These are phyloP conservation scores for Xylaria arbuscula DNA, from an alignment of 2,329 filamentous ascomycete genomes.

Conservation along the genomic window DNA sequence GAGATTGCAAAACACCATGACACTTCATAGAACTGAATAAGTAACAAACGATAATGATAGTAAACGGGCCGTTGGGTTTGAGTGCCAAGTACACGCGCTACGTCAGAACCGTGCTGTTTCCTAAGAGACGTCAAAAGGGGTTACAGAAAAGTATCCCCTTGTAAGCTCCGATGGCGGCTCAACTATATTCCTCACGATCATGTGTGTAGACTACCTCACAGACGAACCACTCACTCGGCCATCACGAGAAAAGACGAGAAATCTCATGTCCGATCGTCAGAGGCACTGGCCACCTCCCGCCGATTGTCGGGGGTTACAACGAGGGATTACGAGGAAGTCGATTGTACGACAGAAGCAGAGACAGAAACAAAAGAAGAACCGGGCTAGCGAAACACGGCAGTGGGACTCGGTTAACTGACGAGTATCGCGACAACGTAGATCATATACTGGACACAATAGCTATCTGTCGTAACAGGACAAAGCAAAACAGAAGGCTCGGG, in stretches of 20 bases:
- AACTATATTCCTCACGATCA: neutral
- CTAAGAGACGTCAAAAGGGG: neutral
- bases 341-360: neutral
- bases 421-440: neutral
- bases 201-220: neutral
- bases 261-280: slow-evolving; percentile 5
- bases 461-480: neutral
- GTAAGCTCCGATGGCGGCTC: neutral
- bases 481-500: too few species aligned
- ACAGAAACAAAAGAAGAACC: neutral
- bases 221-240: neutral
- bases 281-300: neutral
- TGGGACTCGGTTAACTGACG: neutral
- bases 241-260: neutral
- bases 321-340: neutral
- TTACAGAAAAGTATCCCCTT: neutral
- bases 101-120: neutral
- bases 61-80: slow-evolving; percentile 27
- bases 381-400: slow-evolving; percentile 6
- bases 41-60: neutral
- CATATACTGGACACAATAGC: neutral
- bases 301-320: slow-evolving; percentile 2
- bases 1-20: too few species aligned
- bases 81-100: neutral
- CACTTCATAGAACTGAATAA: slow-evolving; percentile 4